Conservation (phyloP, 2,329 filamentous ascomycete species). For the Dryadomyces quercivorus region DNA sequence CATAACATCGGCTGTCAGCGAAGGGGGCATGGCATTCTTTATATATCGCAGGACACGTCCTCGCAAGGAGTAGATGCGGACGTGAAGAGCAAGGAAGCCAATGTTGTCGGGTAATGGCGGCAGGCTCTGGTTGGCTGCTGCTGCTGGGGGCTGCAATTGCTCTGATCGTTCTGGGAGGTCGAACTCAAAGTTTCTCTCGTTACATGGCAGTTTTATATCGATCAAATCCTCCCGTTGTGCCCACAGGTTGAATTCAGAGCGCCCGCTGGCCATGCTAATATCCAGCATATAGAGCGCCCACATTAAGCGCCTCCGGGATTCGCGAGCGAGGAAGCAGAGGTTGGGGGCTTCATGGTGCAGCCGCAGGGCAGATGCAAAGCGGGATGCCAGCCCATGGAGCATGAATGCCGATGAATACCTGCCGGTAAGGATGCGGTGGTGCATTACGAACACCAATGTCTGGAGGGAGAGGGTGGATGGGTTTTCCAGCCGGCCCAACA, state of each 20-base stretch:
- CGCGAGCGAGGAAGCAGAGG: constrained; percentile 30
- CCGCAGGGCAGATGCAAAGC: constrained; percentile 35
- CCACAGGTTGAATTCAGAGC: constrained; percentile 33
- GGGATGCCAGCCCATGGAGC: constrained; percentile 31
- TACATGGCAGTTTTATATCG: constrained; percentile 34
- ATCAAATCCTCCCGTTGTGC: constrained; percentile 25
- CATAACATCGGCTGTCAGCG: background rate
- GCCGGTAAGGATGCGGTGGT: constrained; percentile 32
- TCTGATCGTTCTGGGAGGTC: constrained; percentile 44
- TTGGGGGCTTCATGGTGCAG: constrained; percentile 35
- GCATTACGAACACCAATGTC: constrained; percentile 31
- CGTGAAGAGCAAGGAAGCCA: constrained; percentile 42
- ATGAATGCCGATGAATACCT: constrained; percentile 35
- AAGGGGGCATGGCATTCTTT: constrained; percentile 22
- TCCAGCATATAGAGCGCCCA: constrained; percentile 37
- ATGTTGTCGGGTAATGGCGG: constrained; percentile 38
- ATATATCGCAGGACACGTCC: constrained; percentile 42
- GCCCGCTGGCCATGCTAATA: constrained; percentile 32
- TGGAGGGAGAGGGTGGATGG: constrained; percentile 45
- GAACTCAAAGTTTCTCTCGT: constrained; percentile 41
- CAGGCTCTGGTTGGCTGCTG: constrained; percentile 23
- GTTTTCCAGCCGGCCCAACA: constrained; percentile 39
- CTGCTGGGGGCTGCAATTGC: constrained; percentile 29
- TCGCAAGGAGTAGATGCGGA: constrained; percentile 42
- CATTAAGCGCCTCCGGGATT: constrained; percentile 32